These are phyloP conservation scores for Bipolaris zeicola DNA, from an alignment of 2,329 filamentous ascomycete species.

Conservation along the genomic window DNA sequence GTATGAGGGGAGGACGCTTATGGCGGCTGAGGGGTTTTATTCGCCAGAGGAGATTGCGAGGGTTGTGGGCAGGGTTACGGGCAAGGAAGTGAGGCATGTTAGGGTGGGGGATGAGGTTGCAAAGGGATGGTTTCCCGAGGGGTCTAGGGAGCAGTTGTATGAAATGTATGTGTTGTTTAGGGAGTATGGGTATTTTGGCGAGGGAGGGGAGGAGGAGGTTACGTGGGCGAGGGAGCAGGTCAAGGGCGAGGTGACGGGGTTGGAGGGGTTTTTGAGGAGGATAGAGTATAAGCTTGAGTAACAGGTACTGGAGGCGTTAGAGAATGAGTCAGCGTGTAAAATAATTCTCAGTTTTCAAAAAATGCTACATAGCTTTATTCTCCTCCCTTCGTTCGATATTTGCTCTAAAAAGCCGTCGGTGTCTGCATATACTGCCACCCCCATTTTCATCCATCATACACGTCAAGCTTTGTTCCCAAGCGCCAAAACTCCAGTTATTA, in stretches of 20 bases:
- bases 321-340: not conserved
- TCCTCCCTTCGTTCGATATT: not conserved
- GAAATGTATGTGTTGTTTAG: conserved; percentile 35
- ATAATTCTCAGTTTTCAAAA: not conserved
- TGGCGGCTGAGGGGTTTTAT: conserved; percentile 51
- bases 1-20: conserved; percentile 53
- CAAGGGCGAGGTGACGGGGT: conserved; percentile 28
- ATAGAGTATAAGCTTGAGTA: conserved; percentile 29
- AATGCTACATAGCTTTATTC: not conserved
- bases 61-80: conserved; percentile 49
- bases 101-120: conserved; percentile 36
- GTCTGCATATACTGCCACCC: no score
- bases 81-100: conserved; percentile 42
- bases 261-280: conserved; percentile 39
- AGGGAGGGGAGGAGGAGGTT: conserved; percentile 29
- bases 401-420: no score
- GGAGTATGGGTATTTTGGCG: conserved; percentile 42
- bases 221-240: conserved; percentile 34
- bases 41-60: conserved; percentile 50
- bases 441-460: not conserved
- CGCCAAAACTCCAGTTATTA: not conserved
- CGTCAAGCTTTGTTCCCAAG: not conserved
- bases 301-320: not conserved
- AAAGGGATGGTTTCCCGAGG: conserved; percentile 30
- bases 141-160: conserved; percentile 23